Conservation (phyloP, 331 rosid genomes). For the Spiraea crenata region DNA sequence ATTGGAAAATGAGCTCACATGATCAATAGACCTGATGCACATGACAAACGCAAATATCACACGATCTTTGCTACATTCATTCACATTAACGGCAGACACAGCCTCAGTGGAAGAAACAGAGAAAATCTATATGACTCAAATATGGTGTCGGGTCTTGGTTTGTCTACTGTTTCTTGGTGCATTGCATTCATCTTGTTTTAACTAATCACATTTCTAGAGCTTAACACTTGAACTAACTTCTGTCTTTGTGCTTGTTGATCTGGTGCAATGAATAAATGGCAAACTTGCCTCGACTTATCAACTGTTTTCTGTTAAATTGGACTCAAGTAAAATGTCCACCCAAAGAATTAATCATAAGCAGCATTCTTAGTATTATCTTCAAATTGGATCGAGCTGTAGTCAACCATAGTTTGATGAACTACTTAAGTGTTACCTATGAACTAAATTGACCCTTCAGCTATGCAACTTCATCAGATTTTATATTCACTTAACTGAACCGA, state of each 20-base stretch:
- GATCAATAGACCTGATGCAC: slow-evolving; percentile 13
- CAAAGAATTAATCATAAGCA: neutral
- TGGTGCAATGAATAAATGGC: slow-evolving; percentile 28
- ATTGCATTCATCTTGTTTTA: slow-evolving; percentile 16
- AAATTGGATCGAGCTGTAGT: too few relatives aligned
- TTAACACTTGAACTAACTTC: neutral
- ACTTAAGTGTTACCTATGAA: too few relatives aligned
- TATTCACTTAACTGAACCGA: too few relatives aligned
- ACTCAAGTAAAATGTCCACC: neutral
- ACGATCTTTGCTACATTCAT: neutral
- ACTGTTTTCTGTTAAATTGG: neutral
- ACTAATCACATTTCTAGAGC: neutral
- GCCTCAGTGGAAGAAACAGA: too few relatives aligned
- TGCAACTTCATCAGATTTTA: too few relatives aligned
- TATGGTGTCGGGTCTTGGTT: slow-evolving; percentile 42
- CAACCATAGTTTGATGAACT: too few relatives aligned
- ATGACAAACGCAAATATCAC: neutral
- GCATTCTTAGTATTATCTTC: neutral
- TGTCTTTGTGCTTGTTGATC: slow-evolving; percentile 2
- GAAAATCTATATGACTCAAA: too few relatives aligned
- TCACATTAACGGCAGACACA: neutral
- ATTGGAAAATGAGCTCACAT: slow-evolving; percentile 32
- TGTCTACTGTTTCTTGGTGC: slow-evolving; percentile 30
- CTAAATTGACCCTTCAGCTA: too few relatives aligned
- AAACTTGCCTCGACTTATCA: neutral